These are phyloP conservation scores for Diaporthe sp. DNA, from an alignment of 2,329 filamentous ascomycete species.

Conservation along the genomic window DNA sequence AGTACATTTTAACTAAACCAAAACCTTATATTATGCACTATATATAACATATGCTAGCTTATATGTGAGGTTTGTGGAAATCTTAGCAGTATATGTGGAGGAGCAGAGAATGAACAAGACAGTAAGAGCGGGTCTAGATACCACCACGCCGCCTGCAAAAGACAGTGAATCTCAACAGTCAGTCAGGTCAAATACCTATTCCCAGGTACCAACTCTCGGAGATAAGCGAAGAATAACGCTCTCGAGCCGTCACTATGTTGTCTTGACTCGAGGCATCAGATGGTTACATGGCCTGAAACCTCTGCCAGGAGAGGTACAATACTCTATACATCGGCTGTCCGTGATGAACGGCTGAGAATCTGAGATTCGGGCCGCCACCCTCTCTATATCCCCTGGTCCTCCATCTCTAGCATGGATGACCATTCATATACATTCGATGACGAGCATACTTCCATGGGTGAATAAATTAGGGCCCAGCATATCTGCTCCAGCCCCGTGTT, in stretches of 20 bases:
- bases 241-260: neutral
- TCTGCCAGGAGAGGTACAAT: neutral
- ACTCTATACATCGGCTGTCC: neutral
- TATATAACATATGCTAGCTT: neutral
- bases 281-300: conserved; percentile 5
- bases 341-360: neutral
- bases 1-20: too few species aligned
- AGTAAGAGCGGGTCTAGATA: neutral
- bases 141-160: neutral
- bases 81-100: neutral
- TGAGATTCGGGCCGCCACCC: neutral
- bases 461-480: neutral
- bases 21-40: neutral
- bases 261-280: conserved; percentile 3
- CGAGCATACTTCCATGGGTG: neutral
- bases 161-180: too few species aligned
- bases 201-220: neutral
- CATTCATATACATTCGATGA: neutral
- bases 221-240: neutral
- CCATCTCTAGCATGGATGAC: neutral
- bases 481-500: neutral
- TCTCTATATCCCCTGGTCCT: neutral
- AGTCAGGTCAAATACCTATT: neutral
- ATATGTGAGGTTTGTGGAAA: neutral
- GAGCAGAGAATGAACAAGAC: too few species aligned